Conservation (phyloP, 2,329 filamentous ascomycete species). For the Podosphaera xanthii region DNA sequence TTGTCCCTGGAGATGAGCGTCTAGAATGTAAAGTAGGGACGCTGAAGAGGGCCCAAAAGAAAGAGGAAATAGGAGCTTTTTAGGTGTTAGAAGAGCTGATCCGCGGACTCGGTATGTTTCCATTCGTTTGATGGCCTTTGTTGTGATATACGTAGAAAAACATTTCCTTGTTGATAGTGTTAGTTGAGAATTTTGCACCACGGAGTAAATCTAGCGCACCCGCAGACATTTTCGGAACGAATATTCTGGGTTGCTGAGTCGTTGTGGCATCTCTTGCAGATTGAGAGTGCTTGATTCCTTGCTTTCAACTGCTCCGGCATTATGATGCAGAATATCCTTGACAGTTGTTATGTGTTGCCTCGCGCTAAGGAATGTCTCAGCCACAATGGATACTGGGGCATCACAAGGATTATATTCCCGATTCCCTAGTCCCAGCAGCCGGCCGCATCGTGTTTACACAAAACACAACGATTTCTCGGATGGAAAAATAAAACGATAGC, state of each 20-base stretch:
- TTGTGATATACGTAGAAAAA: constrained; percentile 53
- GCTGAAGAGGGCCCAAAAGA: constrained; percentile 69
- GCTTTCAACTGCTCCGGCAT: background rate
- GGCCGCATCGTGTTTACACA: background rate
- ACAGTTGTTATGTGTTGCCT: background rate
- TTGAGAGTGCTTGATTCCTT: background rate
- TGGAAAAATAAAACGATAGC: background rate
- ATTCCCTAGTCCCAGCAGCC: background rate
- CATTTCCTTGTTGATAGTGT: constrained; percentile 31
- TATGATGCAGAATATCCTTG: background rate
- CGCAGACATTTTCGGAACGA: constrained; percentile 15
- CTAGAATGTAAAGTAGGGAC: constrained; percentile 52
- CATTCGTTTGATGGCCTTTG: constrained; percentile 62
- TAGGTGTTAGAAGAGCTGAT: constrained; percentile 15
- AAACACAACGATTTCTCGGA: background rate
- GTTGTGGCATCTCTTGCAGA: constrained; percentile 14
- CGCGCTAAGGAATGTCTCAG: background rate
- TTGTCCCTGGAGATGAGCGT: constrained; percentile 44
- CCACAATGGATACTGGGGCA: background rate
- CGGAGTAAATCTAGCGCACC: constrained; percentile 7
- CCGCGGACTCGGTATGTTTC: constrained; percentile 34
- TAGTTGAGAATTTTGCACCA: constrained; percentile 1
- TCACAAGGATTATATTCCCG: background rate
- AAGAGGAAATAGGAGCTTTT: constrained; percentile 47
- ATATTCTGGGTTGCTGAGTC: constrained; percentile 13